Base-by-base conservation (phyloP, 2,329 filamentous ascomycete species). In the Neoascochyta sp. region DNA sequence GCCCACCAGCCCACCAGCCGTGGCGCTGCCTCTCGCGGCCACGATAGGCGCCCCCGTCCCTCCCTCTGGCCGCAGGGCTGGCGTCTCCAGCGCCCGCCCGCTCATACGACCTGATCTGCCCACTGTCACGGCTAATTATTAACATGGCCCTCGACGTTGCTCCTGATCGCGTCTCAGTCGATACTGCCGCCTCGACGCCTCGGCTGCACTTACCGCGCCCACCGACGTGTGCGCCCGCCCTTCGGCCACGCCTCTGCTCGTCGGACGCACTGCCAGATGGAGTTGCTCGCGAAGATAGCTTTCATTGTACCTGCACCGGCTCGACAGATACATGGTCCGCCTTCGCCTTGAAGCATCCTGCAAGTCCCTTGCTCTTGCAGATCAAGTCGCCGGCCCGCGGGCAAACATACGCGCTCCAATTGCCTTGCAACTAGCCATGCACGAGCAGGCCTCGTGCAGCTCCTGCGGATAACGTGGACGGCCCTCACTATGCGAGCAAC, bases 111-210 rank as follows among this genome's bases (percentile, higher is more conserved):
- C 35, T 35, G n/a, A 42, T 32, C 29, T 37, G 34, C 26, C 45
- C 47, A n/a, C n/a, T n/a, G 43, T 43, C 56, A 57, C 59, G 57
- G 56, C 53, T 60, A 60, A 61, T 60, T 52, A 43, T 32, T 47
- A 42, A 45, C 40, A 45, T 48, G 39, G 39, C 45, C 43, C 39
- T 43, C 39, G 40, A 45, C 41, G 35, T 40, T 33, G 33, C 42
- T 32, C 37, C 23, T 32, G 20, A 22, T 28, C 25, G n/a, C n/a
- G n/a, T n/a, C n/a, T n/a, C 30, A 30, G 16, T 38, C 30, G 33
- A 37, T 30, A 33, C n/a, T n/a, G n/a, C n/a, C n/a, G n/a, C 22
- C 38, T 35, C n/a, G n/a, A n/a, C n/a, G n/a, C n/a, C n/a, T n/a
- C n/a, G n/a, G n/a, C n/a, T n/a, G n/a, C n/a, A n/a, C n/a, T n/a